phyloP scores from a whole-genome alignment of 441 rosid species.

The Pelargonium myrrhifolium region DNA sequence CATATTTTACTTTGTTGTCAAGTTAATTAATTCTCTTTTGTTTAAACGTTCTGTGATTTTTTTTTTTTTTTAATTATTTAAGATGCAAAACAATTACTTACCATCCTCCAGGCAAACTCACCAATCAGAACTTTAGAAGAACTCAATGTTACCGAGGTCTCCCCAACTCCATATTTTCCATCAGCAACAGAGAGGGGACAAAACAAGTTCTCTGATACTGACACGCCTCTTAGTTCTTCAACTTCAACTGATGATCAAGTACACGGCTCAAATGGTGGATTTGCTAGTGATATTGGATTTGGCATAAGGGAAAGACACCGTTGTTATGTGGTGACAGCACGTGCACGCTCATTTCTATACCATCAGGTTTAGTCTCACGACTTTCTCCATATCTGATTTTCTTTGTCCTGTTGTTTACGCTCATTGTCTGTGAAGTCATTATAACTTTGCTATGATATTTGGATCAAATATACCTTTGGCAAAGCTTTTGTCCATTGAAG shows the following conservation, averaged over 20 bases:
- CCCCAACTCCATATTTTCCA: slow-evolving; percentile 65
- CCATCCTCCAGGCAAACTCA: slow-evolving; percentile 57
- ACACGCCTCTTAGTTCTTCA: slow-evolving; percentile 19
- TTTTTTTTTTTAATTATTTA: background rate
- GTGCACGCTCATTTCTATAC: slow-evolving; percentile 74
- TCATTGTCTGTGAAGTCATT: background rate
- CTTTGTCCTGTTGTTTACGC: background rate
- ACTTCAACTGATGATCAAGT: slow-evolving; percentile 11
- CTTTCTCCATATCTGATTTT: slow-evolving; percentile 7
- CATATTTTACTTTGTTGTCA: background rate
- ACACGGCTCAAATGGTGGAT: slow-evolving; percentile 20
- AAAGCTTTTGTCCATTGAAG: background rate
- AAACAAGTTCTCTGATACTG: slow-evolving; percentile 21
- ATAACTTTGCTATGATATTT: background rate
- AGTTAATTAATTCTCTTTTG: background rate
- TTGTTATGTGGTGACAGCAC: slow-evolving; percentile 62
- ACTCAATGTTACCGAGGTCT: slow-evolving; percentile 58
- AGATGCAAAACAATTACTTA: background rate
- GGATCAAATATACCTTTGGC: slow-evolving; percentile 1
- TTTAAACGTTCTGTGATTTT: background rate
- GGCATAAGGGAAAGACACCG: slow-evolving; percentile 56
- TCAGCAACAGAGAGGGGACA: slow-evolving; percentile 40
- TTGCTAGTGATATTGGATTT: slow-evolving; percentile 32
- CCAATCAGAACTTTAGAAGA: slow-evolving; percentile 78
- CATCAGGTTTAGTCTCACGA: slow-evolving; percentile 57